A percentile compares a stretch with the other conserved stretches of the same genome.
Conservation (phyloP, 2,329 filamentous ascomycete species). For the Aurifilum marmelostoma region DNA sequence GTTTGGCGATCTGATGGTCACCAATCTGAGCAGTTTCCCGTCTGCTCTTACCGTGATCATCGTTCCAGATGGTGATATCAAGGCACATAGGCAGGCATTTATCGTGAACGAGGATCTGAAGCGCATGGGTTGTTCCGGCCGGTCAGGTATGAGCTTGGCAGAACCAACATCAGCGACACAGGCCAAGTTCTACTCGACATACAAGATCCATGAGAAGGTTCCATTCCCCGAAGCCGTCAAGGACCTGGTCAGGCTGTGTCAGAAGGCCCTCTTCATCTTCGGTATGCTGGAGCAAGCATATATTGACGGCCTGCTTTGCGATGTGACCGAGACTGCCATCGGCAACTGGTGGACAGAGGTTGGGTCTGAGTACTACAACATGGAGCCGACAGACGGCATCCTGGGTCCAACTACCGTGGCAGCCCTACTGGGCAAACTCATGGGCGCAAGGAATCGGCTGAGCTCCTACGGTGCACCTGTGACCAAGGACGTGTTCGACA, state of each 20-base stretch:
- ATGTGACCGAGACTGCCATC: slow-evolving; percentile 87
- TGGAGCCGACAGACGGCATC: slow-evolving; percentile 90
- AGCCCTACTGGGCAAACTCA: slow-evolving; percentile 81
- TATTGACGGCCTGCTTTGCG: slow-evolving; percentile 88
- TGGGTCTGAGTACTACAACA: slow-evolving; percentile 87
- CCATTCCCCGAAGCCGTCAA: slow-evolving; percentile 77
- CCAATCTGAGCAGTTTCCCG: slow-evolving; percentile 89
- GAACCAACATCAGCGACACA: slow-evolving; percentile 79
- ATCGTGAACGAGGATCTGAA: slow-evolving; percentile 96
- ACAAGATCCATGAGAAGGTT: slow-evolving; percentile 83
- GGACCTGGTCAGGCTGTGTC: slow-evolving; percentile 89
- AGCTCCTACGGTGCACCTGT: slow-evolving; percentile 84
- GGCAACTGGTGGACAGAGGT: slow-evolving; percentile 97
- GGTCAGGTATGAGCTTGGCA: slow-evolving; percentile 80
- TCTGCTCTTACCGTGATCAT: slow-evolving; percentile 90
- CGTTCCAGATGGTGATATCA: slow-evolving; percentile 84
- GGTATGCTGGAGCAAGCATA: slow-evolving; percentile 86
- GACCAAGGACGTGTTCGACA: slow-evolving; percentile 88
- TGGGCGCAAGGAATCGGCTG: slow-evolving; percentile 87
- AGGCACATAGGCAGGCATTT: slow-evolving; percentile 78
- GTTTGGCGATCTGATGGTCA: slow-evolving; percentile 87
- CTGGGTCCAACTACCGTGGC: slow-evolving; percentile 90
- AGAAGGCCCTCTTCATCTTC: slow-evolving; percentile 86
- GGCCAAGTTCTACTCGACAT: slow-evolving; percentile 90
- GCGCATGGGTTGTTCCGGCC: slow-evolving; percentile 85